Percentiles rank a stretch among this genome's conserved stretches.
These are phyloP conservation scores for Triticum timopheevii DNA, from an alignment of 176 grass and related monocot genomes.

Conservation along the genomic window DNA sequence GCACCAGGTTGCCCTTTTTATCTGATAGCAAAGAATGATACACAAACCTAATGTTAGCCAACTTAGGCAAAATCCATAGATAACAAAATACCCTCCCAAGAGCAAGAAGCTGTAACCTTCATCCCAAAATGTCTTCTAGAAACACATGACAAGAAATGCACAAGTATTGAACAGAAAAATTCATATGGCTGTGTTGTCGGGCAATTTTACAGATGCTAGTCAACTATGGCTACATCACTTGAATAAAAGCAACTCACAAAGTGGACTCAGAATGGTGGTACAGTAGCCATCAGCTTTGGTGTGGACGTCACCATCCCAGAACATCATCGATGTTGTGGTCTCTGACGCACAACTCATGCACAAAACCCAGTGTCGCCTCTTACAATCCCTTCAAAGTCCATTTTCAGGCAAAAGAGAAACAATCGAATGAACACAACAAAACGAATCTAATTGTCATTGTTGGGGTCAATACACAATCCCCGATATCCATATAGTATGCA, in stretches of 20 bases:
- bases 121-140: not conserved
- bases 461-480: slow-evolving; percentile 73
- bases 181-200: not conserved
- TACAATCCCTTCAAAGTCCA: not conserved
- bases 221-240: not conserved
- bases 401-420: not conserved
- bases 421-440: not conserved
- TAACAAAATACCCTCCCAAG: not conserved
- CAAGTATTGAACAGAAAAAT: not conserved
- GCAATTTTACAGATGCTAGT: not conserved
- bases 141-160: not conserved
- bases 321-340: not conserved
- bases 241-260: not conserved
- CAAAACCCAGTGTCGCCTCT: not conserved
- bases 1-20: no score
- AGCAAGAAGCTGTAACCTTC: not conserved
- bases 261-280: not conserved
- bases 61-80: not conserved
- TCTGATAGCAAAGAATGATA: not conserved
- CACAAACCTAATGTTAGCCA: not conserved
- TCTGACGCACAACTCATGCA: not conserved
- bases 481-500: slow-evolving; percentile 56
- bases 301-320: not conserved
- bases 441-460: slow-evolving; percentile 41
- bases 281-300: not conserved